Percentiles rank a stretch among this genome's conserved stretches.
Evolutionary conservation across 345 rosid species (phyloP).

Genomic region (Ceriops tagal): DNA sequence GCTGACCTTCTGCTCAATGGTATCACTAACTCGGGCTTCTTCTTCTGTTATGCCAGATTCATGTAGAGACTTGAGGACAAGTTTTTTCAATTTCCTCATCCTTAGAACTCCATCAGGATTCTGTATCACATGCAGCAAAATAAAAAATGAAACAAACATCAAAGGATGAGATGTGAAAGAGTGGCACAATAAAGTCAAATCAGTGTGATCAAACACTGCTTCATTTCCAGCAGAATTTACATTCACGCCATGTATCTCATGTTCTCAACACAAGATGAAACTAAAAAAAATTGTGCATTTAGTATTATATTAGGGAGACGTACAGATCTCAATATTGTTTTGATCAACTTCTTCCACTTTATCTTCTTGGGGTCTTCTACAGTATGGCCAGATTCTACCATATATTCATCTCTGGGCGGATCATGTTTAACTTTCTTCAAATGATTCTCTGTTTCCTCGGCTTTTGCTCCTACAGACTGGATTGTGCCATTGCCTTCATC

Average conservation of each 20-base stretch:
- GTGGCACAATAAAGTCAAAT: neutral
- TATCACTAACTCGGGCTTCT: slow-evolving; percentile 34
- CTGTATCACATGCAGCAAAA: slow-evolving; percentile 33
- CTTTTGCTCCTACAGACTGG: slow-evolving; percentile 30
- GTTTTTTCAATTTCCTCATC: slow-evolving; percentile 65
- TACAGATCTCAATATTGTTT: slow-evolving; percentile 62
- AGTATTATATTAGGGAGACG: slow-evolving; percentile 15
- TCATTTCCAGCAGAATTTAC: neutral
- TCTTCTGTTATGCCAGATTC: slow-evolving; percentile 45
- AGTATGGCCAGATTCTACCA: slow-evolving; percentile 12
- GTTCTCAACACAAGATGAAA: neutral
- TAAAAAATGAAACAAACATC: neutral
- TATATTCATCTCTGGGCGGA: slow-evolving; percentile 14
- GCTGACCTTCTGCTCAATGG: slow-evolving; percentile 63
- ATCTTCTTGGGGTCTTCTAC: slow-evolving; percentile 47
- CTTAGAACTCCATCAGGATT: slow-evolving; percentile 57
- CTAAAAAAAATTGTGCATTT: neutral
- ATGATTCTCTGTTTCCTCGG: slow-evolving; percentile 15
- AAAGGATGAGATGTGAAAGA: neutral
- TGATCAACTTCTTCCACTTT: slow-evolving; percentile 79
- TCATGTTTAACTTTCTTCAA: slow-evolving; percentile 40
- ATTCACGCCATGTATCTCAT: neutral
- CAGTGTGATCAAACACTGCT: neutral
- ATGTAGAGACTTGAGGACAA: slow-evolving; percentile 44
- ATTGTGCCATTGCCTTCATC: slow-evolving; percentile 29